A percentile compares a stretch with the other conserved stretches of the same genome.
These are phyloP conservation scores for Ascocoryne sarcoides DNA, from an alignment of 2,329 filamentous ascomycete genomes.

Conservation along the genomic window DNA sequence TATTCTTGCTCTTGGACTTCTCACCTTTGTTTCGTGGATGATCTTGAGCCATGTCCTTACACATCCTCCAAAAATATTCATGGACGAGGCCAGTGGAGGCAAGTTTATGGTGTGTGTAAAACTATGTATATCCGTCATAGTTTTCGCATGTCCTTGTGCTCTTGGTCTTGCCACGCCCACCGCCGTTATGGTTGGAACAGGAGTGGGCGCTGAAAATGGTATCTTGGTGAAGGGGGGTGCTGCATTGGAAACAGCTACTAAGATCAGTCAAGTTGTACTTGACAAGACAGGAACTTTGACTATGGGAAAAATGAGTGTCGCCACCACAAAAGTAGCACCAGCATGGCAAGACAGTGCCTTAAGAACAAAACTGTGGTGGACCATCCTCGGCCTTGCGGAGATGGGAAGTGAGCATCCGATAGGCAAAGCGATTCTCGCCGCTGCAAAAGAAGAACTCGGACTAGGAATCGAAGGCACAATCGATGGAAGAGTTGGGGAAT, in stretches of 20 bases:
- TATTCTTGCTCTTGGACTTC: slow-evolving; percentile 74
- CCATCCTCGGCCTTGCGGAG: slow-evolving; percentile 89
- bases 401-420: slow-evolving; percentile 94
- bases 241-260: slow-evolving; percentile 82
- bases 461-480: slow-evolving; percentile 64
- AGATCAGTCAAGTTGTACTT: slow-evolving; percentile 80
- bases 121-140: slow-evolving; percentile 96
- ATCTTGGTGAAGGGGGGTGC: slow-evolving; percentile 97
- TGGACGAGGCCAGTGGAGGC: slow-evolving; percentile 70
- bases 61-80: slow-evolving; percentile 83
- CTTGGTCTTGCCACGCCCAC: slow-evolving; percentile 94
- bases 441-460: slow-evolving; percentile 68
- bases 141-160: slow-evolving; percentile 94
- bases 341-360: slow-evolving; percentile 62
- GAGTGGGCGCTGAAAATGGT: slow-evolving; percentile 86
- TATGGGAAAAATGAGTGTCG: slow-evolving; percentile 89
- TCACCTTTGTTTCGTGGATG: slow-evolving; percentile 92
- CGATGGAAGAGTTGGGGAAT: slow-evolving; percentile 78
- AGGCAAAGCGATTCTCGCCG: slow-evolving; percentile 73
- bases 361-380: slow-evolving; percentile 80
- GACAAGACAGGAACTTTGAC: slow-evolving; percentile 97
- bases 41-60: slow-evolving; percentile 77
- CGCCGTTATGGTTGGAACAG: slow-evolving; percentile 98
- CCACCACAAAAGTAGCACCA: slow-evolving; percentile 56
- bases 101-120: slow-evolving; percentile 95